These are phyloP conservation scores for Termitomyces titanicus DNA, from an alignment of 768 basidiomycete species.

Conservation along the genomic window DNA sequence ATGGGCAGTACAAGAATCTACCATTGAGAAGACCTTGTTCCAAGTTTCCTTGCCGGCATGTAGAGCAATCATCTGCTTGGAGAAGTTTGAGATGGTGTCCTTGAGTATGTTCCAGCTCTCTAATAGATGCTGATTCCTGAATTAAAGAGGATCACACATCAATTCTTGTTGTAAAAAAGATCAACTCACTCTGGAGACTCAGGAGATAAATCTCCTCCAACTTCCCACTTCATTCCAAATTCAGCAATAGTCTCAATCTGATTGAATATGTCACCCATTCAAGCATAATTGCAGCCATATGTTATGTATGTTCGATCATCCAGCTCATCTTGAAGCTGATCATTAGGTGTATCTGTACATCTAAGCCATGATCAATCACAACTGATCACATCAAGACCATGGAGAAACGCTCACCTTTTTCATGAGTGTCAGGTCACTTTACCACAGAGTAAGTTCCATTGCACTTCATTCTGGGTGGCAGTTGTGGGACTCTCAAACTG, in stretches of 20 bases:
- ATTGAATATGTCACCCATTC: not conserved
- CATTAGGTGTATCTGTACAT: too few relatives aligned
- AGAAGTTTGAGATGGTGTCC: not conserved
- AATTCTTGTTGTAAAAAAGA: not conserved
- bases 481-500: too few relatives aligned
- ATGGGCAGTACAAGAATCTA: too few relatives aligned
- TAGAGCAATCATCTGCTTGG: not conserved
- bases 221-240: not conserved
- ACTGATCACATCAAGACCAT: too few relatives aligned
- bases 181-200: not conserved
- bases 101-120: not conserved
- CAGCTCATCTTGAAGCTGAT: too few relatives aligned
- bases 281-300: not conserved
- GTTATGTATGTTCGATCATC: not conserved
- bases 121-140: not conserved
- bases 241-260: not conserved
- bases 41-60: not conserved
- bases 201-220: not conserved
- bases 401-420: too few relatives aligned
- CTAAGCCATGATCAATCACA: too few relatives aligned
- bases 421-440: too few relatives aligned
- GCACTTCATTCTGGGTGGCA: too few relatives aligned
- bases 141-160: not conserved
- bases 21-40: not conserved
- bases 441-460: too few relatives aligned